These are phyloP conservation scores for Alternaria infectoria DNA, from an alignment of 2,329 filamentous ascomycete species.

Conservation along the genomic window DNA sequence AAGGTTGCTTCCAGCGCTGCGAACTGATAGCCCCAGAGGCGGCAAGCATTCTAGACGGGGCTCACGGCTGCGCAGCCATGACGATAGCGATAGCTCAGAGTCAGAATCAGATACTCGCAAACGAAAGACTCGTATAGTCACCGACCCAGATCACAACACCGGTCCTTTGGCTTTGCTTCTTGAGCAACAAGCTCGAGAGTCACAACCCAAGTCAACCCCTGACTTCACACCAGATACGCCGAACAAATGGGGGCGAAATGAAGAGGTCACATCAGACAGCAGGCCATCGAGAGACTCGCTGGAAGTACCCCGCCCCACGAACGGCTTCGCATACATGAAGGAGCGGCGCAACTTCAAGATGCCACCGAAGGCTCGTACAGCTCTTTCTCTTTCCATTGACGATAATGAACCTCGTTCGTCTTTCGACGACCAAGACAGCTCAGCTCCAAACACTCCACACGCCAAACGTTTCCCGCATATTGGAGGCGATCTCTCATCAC, in stretches of 20 bases:
- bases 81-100: conserved; percentile 41
- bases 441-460: conserved; percentile 48
- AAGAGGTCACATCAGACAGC: conserved; percentile 25
- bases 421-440: conserved; percentile 47
- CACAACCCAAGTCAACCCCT: conserved; percentile 45
- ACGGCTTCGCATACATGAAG: conserved; percentile 26
- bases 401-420: conserved; percentile 47
- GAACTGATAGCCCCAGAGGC: conserved; percentile 40
- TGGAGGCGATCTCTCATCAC: conserved; percentile 46
- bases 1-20: conserved; percentile 39
- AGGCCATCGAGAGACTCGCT: conserved; percentile 30
- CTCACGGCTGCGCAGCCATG: conserved; percentile 35
- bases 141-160: conserved; percentile 50
- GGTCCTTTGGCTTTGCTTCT: conserved; percentile 56
- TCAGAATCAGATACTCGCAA: conserved; percentile 58
- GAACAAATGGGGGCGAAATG: conserved; percentile 46
- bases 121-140: conserved; percentile 59
- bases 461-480: conserved; percentile 41
- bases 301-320: conserved; percentile 28
- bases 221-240: conserved; percentile 52
- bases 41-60: conserved; percentile 40
- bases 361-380: conserved; percentile 26
- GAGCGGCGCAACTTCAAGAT: conserved; percentile 27
- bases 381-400: conserved; percentile 26
- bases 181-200: conserved; percentile 50